A percentile compares a stretch with the other conserved stretches of the same genome.
phyloP scores from a whole-genome alignment of 1,284 basidiomycete genomes.

The Marasmius tenuissimus region DNA sequence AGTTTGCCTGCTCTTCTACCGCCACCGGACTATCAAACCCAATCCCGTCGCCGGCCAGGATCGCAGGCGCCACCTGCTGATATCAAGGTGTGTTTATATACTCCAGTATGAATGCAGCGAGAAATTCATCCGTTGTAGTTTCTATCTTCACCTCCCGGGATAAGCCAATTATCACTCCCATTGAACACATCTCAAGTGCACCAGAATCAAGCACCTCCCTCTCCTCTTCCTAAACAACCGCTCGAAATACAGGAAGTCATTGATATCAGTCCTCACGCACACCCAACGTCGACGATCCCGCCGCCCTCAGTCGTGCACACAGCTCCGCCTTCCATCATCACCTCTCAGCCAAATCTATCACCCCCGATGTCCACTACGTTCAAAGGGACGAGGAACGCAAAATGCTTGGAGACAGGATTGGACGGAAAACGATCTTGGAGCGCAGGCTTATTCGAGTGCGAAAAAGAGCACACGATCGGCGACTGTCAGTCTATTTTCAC shows the following conservation, averaged over 20 bases:
- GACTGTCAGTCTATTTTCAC: background rate
- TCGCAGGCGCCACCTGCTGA: background rate
- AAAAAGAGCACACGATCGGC: slow-evolving; percentile 3
- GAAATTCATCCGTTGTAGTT: background rate
- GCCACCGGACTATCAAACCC: background rate
- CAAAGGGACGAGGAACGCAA: slow-evolving; percentile 7
- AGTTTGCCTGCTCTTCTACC: background rate
- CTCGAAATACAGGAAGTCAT: background rate
- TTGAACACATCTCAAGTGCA: background rate
- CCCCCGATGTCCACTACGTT: background rate
- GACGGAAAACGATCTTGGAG: slow-evolving; percentile 10
- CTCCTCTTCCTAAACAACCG: background rate
- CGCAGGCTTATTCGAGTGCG: slow-evolving; percentile 6
- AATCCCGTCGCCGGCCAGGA: background rate
- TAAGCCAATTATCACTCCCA: background rate
- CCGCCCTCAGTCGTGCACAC: too few relatives aligned
- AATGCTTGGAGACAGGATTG: background rate
- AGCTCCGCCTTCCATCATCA: background rate
- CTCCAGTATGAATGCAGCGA: background rate
- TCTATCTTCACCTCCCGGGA: slow-evolving; percentile 1
- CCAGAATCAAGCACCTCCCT: background rate
- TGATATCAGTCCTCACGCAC: background rate
- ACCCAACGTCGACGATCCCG: background rate
- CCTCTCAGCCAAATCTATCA: background rate
- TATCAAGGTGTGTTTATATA: background rate